Evolutionary conservation across 768 basidiomycete species (phyloP).

Genomic region (Suillus alpinus): DNA sequence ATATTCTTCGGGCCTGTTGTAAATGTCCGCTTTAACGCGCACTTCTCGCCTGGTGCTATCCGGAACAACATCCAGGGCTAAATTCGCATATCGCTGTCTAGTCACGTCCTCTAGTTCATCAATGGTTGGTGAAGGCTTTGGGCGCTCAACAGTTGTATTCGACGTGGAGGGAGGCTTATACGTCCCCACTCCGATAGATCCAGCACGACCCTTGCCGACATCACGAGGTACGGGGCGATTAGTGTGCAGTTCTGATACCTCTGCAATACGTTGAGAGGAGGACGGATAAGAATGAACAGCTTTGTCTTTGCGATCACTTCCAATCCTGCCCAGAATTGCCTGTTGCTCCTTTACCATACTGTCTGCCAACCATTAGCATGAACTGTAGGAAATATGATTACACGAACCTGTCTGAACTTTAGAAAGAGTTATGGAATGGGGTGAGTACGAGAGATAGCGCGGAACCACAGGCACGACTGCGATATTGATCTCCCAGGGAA

Average conservation of each 20-base stretch:
- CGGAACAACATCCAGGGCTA: constrained; percentile 15
- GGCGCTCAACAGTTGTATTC: constrained; percentile 17
- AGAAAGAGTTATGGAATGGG: not conserved
- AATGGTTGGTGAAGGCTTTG: constrained; percentile 15
- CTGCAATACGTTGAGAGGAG: constrained; percentile 6
- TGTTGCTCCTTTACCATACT: constrained; percentile 36
- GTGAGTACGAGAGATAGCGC: not conserved
- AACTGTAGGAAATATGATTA: not conserved
- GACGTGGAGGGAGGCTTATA: constrained; percentile 25
- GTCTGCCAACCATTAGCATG: constrained; percentile 23
- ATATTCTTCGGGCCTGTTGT: constrained; percentile 41
- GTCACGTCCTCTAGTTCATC: constrained; percentile 28
- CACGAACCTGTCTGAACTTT: not conserved
- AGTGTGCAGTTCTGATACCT: not conserved
- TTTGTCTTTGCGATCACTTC: constrained; percentile 33
- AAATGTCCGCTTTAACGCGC: constrained; percentile 32
- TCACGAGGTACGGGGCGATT: constrained; percentile 6
- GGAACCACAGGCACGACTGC: not conserved
- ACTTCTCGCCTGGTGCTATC: constrained; percentile 22
- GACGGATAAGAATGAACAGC: constrained; percentile 4
- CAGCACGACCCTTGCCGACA: constrained; percentile 18
- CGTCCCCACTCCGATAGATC: constrained; percentile 19
- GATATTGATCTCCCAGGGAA: not conserved
- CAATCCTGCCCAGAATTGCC: constrained; percentile 46
- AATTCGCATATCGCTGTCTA: constrained; percentile 10